Evolutionary conservation across 257 asterid genomes (phyloP).

Genomic region (Solanum piurae): DNA sequence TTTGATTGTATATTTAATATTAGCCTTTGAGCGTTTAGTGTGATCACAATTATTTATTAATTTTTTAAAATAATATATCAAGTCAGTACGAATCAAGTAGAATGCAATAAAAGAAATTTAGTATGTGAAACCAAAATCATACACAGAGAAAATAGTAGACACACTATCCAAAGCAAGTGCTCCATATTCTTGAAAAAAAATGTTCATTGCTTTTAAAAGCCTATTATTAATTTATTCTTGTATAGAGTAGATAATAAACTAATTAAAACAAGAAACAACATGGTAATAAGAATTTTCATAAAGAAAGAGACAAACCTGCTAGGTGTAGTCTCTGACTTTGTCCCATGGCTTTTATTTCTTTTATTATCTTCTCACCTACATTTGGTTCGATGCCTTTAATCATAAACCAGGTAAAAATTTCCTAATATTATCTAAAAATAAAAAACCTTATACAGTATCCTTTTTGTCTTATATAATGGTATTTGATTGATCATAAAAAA

Average conservation of each 20-base stretch:
- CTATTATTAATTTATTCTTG: neutral
- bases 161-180: neutral
- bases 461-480: neutral
- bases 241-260: neutral
- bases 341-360: conserved; percentile 2
- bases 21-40: neutral
- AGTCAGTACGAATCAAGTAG: too few species aligned
- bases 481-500: neutral
- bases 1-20: too few species aligned
- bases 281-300: neutral
- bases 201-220: neutral
- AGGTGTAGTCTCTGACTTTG: neutral
- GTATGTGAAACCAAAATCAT: neutral
- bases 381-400: conserved; percentile 18
- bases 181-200: neutral
- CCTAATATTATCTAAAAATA: conserved; percentile 8
- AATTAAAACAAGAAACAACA: neutral
- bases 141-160: neutral
- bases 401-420: neutral
- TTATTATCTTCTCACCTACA: neutral
- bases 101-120: too few species aligned
- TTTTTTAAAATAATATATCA: too few species aligned
- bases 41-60: too few species aligned
- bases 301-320: neutral
- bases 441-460: neutral